Evolutionary conservation across 164 flowering plant genomes (phyloP), one percentile per base, ranked within the genome.

Genomic region (Aristolochia fimbriata): DNA sequence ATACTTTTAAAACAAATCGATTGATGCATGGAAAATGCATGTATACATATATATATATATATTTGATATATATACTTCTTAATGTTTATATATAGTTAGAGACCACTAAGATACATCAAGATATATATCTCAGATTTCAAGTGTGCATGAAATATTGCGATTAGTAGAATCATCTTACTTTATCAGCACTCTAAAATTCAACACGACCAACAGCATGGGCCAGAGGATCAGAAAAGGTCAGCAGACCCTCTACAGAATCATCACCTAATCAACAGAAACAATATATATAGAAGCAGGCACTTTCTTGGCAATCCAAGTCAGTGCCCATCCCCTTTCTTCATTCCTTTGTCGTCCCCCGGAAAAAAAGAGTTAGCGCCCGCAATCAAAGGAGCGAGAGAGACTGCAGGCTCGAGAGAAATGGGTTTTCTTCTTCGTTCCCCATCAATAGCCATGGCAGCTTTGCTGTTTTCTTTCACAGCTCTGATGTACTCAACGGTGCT

Each of bases 141-240:
- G 23, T 20, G 60, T 60, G 52, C 54, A 25, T 47, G 54, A 17
- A 48, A 23, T 48, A 45, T 30, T 24, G 45, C 13, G 3, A 14
- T 14, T 21, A 55, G 33, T 7, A 10, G 23, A 52, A 37, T 9
- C 33, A 47, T 63, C 41, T 63, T 63, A 55, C 66, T 63, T 63
- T 27, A 19, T 47, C 19, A 25, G 30, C 66, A 63, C 66, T 63
- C 66, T 55, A 54, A 47, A 63, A 54, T 63, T 63, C 60, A 63
- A 50, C 53, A 50, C 59, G 47, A 25, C 60, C 15, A 11, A 33
- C 15, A 33, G 25, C 22, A 9, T 27, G 27, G n/a, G 43, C 20
- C 50, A 31, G 31, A 30, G 24, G 51, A n/a, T n/a, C n/a, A 53
- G 30, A 15, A 2, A 21, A 59, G 43, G 43, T 37, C 43, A 37